phyloP scores from a whole-genome alignment of 805 yeast species.

The Candida chauliodis region DNA sequence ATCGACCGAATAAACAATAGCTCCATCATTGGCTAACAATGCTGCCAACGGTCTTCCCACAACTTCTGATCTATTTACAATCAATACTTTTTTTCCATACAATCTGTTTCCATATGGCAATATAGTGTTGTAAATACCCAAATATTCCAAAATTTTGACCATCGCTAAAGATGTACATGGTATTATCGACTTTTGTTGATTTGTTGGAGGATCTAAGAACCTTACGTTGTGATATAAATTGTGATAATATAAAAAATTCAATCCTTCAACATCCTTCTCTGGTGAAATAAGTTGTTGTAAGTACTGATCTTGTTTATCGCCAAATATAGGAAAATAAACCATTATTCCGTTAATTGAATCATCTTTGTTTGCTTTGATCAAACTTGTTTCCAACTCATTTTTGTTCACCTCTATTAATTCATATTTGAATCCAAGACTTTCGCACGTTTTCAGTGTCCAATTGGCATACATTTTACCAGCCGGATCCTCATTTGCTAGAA shows the following conservation, averaged over 20 bases:
- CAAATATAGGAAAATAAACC: constrained; percentile 97
- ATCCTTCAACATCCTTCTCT: constrained; percentile 94
- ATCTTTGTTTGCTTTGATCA: constrained; percentile 79
- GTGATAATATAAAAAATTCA: constrained; percentile 85
- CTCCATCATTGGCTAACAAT: constrained; percentile 93
- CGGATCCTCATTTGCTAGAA: constrained; percentile 89
- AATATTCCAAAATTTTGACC: constrained; percentile 86
- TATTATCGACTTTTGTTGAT: constrained; percentile 73
- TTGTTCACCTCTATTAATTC: constrained; percentile 71
- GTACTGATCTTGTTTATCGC: constrained; percentile 92
- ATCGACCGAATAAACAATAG: constrained; percentile 90
- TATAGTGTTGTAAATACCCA: constrained; percentile 80
- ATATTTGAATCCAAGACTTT: constrained; percentile 79
- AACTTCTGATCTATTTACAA: constrained; percentile 92
- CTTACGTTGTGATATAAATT: constrained; percentile 93
- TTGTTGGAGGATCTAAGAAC: constrained; percentile 66
- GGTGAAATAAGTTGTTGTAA: constrained; percentile 88
- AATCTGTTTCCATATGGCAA: constrained; percentile 87
- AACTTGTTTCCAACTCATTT: constrained; percentile 80
- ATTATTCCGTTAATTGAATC: constrained; percentile 82
- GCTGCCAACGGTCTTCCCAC: constrained; percentile 98
- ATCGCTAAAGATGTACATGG: constrained; percentile 97
- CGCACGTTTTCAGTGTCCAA: constrained; percentile 92
- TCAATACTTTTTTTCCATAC: constrained; percentile 87
- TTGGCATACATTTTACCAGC: constrained; percentile 94